A percentile compares a stretch with the other conserved stretches of the same genome.
Evolutionary conservation across 2,329 filamentous ascomycete genomes (phyloP).

Genomic region (Aspergillus sp.): DNA sequence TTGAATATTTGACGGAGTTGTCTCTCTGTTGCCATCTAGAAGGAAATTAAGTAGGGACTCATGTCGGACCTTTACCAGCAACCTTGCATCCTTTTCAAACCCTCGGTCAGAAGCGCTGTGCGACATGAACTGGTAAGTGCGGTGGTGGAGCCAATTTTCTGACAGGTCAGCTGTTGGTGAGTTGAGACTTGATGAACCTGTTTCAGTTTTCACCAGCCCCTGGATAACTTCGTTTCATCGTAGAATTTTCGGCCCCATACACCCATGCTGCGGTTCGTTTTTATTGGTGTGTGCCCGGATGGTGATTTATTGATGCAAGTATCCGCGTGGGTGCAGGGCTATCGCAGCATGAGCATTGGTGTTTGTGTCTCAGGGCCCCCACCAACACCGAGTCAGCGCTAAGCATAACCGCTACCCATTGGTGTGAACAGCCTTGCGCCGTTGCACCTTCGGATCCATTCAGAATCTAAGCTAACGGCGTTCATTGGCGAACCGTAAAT

Average conservation of each 20-base stretch:
- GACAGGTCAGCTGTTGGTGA: neutral
- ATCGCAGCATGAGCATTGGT: neutral
- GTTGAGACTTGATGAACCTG: neutral
- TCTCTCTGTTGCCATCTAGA: too few species aligned
- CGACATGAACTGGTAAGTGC: neutral
- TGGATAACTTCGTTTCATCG: neutral
- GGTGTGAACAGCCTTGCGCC: neutral
- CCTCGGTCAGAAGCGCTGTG: neutral
- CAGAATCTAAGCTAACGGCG: neutral
- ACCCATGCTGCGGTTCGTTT: neutral
- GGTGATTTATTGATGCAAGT: neutral
- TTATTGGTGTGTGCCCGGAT: neutral
- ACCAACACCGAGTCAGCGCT: neutral
- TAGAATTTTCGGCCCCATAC: neutral
- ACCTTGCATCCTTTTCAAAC: too few species aligned
- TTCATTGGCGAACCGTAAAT: neutral
- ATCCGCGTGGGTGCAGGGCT: neutral
- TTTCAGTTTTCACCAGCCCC: neutral
- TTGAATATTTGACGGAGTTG: too few species aligned
- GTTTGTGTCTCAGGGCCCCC: neutral
- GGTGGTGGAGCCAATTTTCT: neutral
- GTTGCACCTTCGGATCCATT: neutral
- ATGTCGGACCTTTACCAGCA: too few species aligned
- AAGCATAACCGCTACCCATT: neutral
- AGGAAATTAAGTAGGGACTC: too few species aligned